phyloP scores from a whole-genome alignment of 306 rosid genomes.

The Neltuma alba region DNA sequence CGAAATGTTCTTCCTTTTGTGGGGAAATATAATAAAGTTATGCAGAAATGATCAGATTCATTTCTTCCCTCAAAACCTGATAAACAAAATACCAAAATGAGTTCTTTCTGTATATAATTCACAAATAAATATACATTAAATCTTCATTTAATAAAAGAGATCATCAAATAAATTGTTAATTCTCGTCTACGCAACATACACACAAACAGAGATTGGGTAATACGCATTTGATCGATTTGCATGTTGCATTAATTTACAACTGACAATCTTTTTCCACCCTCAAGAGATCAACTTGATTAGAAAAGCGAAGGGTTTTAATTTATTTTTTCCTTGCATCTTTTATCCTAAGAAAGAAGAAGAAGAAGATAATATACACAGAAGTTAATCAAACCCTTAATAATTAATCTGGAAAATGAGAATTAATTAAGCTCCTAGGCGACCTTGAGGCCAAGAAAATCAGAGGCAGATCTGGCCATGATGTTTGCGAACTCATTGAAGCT shows the following conservation, averaged over 20 bases:
- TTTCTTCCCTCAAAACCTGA: neutral
- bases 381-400: neutral
- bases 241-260: neutral
- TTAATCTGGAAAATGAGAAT: neutral
- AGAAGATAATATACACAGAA: neutral
- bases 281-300: neutral
- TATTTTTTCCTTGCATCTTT: neutral
- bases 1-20: neutral
- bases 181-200: no score
- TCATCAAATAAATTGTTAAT: no score
- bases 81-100: neutral
- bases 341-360: neutral
- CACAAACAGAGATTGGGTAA: neutral
- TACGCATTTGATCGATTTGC: neutral
- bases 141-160: no score
- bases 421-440: neutral
- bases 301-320: no score
- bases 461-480: constrained; percentile 62
- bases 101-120: no score
- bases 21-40: neutral
- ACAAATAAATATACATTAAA: no score
- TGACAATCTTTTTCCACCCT: no score
- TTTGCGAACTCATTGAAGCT: constrained; percentile 63
- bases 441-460: constrained; percentile 58
- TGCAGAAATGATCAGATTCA: neutral